These are phyloP conservation scores for Rhizophlyctis rosea DNA, from an alignment of 192 early-diverging fungal genomes.

Conservation along the genomic window DNA sequence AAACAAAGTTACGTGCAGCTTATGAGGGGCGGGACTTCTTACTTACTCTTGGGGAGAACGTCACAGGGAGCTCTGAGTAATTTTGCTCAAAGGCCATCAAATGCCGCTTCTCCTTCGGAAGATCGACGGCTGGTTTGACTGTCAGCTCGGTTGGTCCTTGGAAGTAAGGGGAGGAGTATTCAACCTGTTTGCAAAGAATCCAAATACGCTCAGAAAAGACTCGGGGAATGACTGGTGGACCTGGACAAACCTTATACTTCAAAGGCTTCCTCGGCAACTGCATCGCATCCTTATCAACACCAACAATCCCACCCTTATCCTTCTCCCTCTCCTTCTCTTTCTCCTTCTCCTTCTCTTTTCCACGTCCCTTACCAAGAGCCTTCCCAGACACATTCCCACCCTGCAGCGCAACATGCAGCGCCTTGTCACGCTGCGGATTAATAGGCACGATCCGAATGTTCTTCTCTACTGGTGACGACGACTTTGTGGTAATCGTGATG, in stretches of 20 bases:
- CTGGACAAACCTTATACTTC: constrained; percentile 28
- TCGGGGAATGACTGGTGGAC: no score
- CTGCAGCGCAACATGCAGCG: constrained; percentile 27
- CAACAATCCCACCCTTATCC: neutral
- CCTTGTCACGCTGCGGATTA: constrained; percentile 44
- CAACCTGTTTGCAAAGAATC: constrained; percentile 33
- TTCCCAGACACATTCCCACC: constrained; percentile 10
- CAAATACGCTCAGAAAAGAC: neutral
- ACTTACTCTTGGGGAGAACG: constrained; percentile 43
- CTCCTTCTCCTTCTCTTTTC: constrained; percentile 8
- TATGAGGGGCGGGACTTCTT: constrained; percentile 7
- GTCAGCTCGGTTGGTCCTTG: constrained; percentile 41
- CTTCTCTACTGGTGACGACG: constrained; percentile 42
- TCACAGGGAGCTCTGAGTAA: constrained; percentile 44
- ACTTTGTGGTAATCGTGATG: constrained; percentile 40
- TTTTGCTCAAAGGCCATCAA: constrained; percentile 30
- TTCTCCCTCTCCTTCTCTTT: constrained; percentile 14
- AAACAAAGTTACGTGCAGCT: neutral
- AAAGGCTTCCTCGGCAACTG: constrained; percentile 35
- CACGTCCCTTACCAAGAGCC: constrained; percentile 1
- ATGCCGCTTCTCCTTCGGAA: constrained; percentile 31
- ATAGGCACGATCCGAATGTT: constrained; percentile 33
- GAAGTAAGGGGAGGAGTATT: constrained; percentile 49
- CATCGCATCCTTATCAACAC: constrained; percentile 15
- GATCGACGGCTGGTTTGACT: constrained; percentile 29